Base-by-base conservation (phyloP, 306 rosid genomes). In the Glycine soja region DNA sequence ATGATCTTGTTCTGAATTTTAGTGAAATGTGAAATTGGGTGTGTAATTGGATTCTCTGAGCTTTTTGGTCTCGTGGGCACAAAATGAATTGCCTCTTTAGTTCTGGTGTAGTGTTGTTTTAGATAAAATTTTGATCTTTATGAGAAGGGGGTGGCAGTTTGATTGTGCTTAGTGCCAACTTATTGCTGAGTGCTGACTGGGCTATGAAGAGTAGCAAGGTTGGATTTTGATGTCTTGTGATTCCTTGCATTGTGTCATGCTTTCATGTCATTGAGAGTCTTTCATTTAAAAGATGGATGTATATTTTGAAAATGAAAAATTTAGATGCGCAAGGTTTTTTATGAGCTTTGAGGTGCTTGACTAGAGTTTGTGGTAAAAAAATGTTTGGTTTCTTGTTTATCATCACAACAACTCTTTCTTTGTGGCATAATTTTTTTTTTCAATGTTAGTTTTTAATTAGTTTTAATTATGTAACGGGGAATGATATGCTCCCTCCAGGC, bases 401-500 rank as follows among this genome's bases (percentile, higher is more conserved):
- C 36, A 10, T 69, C 13, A 13, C 6, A 65, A 66, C 12, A 70
- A 50, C 74, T 69, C 10, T 38, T 38, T 40, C 43, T 8, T 52
- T 56, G 61, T 81, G 64, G 77, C 65, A 45, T 45, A 3, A 36
- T 36, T 51, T 82, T 61, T 82, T 61, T 76, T 50, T 36, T 7
- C 19, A n/a, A 62, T 7, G 42, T n/a, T 11, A 45, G 8, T 72
- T 53, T 18, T 53, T 63, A 56, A 46, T 50, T 32, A 43, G 72
- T 83, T 78, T 81, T 61, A 51, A 13, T 80, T 76, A 14, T 40
- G 19, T 82, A 57, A 77, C 14, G 63, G 18, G 47, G 70, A 38
- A 65, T 74, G 32, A 16, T 71, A 46, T 54, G 84, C 82, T 59
- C 15, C 82, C 78, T 75, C 74, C 92, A 93, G 99, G 94, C 89